Conservation (phyloP, 2,329 filamentous ascomycete genomes). For the Colletotrichum sansevieriae region DNA sequence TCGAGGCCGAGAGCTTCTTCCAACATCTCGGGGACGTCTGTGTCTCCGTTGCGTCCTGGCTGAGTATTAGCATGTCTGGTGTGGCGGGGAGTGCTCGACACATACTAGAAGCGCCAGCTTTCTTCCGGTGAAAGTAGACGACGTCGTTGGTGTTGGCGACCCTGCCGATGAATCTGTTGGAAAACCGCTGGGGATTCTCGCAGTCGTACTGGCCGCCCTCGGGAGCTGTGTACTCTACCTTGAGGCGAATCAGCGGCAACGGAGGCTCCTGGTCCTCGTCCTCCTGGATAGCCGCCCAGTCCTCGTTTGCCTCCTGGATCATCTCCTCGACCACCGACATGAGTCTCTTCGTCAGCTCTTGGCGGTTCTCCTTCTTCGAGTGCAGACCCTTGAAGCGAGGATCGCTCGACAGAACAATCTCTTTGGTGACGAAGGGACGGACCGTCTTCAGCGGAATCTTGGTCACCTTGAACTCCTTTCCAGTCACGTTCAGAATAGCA, state of each 20-base stretch:
- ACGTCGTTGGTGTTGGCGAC: constrained; percentile 97
- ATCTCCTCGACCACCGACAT: constrained; percentile 85
- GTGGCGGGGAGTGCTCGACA: constrained; percentile 31
- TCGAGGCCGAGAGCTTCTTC: constrained; percentile 76
- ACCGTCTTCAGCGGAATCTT: constrained; percentile 89
- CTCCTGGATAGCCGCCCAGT: constrained; percentile 85
- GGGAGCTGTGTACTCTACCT: constrained; percentile 89
- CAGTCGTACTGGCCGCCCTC: constrained; percentile 89
- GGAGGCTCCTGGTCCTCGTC: constrained; percentile 73
- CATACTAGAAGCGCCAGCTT: constrained; percentile 68
- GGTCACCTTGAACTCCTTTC: constrained; percentile 83
- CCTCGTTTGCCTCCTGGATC: constrained; percentile 84
- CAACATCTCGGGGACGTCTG: constrained; percentile 73
- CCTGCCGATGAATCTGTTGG: constrained; percentile 88
- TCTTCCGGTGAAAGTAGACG: constrained; percentile 92
- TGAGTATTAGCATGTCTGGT: background rate
- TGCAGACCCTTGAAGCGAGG: constrained; percentile 82
- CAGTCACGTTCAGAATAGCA: constrained; percentile 85
- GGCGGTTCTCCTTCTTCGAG: constrained; percentile 84
- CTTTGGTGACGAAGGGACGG: constrained; percentile 88
- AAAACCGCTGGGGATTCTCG: constrained; percentile 96
- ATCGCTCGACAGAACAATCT: constrained; percentile 83
- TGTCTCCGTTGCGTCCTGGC: constrained; percentile 58
- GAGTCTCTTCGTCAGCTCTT: constrained; percentile 82
- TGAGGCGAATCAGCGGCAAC: constrained; percentile 86